These are phyloP conservation scores for Datisca glomerata DNA, from an alignment of 306 rosid species.

Conservation along the genomic window DNA sequence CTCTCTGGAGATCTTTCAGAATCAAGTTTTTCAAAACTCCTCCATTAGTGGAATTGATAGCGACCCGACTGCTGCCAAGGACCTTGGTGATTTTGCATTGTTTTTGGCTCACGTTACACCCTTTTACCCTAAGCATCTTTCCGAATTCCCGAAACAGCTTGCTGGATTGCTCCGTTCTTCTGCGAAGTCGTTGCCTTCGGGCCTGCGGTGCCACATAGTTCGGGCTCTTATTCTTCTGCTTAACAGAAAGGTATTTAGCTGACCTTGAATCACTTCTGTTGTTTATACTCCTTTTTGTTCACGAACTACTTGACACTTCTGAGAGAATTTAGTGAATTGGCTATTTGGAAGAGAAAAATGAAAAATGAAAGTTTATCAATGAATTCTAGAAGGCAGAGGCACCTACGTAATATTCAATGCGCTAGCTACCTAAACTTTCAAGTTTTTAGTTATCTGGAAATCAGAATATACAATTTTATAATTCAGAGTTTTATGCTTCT, in stretches of 20 bases:
- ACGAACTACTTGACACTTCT: too few relatives aligned
- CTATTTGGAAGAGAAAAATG: too few relatives aligned
- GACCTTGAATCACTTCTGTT: not conserved
- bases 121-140: conserved; percentile 42
- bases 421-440: too few relatives aligned
- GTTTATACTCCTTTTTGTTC: not conserved
- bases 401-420: too few relatives aligned
- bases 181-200: conserved; percentile 38
- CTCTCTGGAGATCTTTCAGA: conserved; percentile 51
- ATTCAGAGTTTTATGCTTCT: not conserved
- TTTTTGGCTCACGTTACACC: conserved; percentile 66
- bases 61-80: conserved; percentile 60
- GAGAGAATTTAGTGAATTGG: too few relatives aligned
- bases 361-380: too few relatives aligned
- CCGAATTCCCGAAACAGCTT: conserved; percentile 46
- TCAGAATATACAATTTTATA: too few relatives aligned
- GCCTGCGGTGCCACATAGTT: conserved; percentile 37
- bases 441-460: too few relatives aligned
- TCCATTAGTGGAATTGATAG: conserved; percentile 52
- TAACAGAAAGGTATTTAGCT: conserved; percentile 36
- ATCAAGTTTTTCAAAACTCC: conserved; percentile 56
- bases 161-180: conserved; percentile 46
- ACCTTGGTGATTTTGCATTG: conserved; percentile 59
- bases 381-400: too few relatives aligned
- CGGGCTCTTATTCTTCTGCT: conserved; percentile 58